Conservation (phyloP, 73 alveolate genomes). For the Symbiodinium natans region DNA sequence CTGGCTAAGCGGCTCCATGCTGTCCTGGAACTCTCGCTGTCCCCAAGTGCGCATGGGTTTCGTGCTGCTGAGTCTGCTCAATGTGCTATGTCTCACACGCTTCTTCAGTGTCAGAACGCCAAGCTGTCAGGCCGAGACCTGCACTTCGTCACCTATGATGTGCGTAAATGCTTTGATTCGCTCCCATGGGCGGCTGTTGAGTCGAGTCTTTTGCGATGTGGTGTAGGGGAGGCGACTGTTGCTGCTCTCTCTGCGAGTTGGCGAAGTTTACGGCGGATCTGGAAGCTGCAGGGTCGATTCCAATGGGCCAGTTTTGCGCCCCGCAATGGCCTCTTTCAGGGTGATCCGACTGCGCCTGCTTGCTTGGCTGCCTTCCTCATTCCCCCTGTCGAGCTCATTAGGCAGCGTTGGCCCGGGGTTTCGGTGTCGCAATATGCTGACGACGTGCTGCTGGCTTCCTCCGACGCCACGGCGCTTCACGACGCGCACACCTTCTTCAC, state of each 20-base stretch:
- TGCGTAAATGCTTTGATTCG: conserved; percentile 7
- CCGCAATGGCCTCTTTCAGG: not conserved
- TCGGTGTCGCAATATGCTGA: conserved; percentile 33
- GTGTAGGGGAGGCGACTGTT: not conserved
- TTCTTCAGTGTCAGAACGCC: not conserved
- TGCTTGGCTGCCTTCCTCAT: not conserved
- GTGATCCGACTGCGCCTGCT: conserved; percentile 25
- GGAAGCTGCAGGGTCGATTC: conserved; percentile 32
- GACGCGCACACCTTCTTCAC: not conserved
- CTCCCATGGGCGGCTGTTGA: not conserved
- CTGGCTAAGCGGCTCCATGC: conserved; percentile 35
- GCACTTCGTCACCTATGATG: not conserved
- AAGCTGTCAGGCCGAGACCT: not conserved
- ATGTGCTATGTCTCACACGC: not conserved
- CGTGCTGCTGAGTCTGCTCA: conserved; percentile 21
- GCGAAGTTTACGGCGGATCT: not conserved
- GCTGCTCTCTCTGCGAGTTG: not conserved
- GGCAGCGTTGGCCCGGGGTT: conserved; percentile 1
- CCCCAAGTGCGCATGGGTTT: conserved; percentile 7
- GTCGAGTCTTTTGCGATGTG: not conserved
- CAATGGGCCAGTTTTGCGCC: not conserved
- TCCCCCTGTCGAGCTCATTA: not conserved
- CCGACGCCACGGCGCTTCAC: not conserved
- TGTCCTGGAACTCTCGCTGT: not conserved
- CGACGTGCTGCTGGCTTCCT: not conserved